A percentile compares a stretch with the other conserved stretches of the same genome.
Evolutionary conservation across 257 asterid genomes (phyloP).

Genomic region (Plectranthus barbatus): DNA sequence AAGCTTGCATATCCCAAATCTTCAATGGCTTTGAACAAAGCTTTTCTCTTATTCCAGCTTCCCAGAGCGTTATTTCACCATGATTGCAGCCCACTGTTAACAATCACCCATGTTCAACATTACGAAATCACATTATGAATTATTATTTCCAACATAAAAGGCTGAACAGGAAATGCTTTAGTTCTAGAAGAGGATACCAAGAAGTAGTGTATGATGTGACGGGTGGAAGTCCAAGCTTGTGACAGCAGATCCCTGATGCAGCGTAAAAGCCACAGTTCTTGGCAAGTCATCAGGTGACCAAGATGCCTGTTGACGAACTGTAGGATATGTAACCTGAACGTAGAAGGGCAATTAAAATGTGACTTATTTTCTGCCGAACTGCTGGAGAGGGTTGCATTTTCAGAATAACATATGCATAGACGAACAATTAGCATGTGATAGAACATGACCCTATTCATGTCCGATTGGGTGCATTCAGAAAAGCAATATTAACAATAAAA

Average conservation of each 20-base stretch:
- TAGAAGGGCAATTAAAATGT: conserved; percentile 6
- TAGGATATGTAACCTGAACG: conserved; percentile 84
- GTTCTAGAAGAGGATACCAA: conserved; percentile 42
- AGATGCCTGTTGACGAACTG: conserved; percentile 73
- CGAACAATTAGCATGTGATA: conserved; percentile 5
- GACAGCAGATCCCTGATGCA: conserved; percentile 85
- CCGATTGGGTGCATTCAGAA: background rate
- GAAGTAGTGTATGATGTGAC: conserved; percentile 67
- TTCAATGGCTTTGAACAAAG: conserved; percentile 73
- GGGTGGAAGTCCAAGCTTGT: conserved; percentile 96
- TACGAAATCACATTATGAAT: background rate
- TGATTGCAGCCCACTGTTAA: conserved; percentile 74
- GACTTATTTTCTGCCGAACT: background rate
- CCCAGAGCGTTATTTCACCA: conserved; percentile 93
- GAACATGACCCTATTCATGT: background rate
- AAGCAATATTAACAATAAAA: background rate
- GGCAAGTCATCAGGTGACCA: conserved; percentile 92
- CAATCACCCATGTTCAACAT: background rate
- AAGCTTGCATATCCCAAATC: conserved; percentile 74
- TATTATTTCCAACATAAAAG: background rate
- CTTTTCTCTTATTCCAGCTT: conserved; percentile 78
- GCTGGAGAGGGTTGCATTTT: background rate
- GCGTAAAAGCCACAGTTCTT: conserved; percentile 73
- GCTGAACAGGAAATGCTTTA: background rate
- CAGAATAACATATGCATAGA: background rate